Base-by-base conservation (phyloP, 208 protist genomes). In the Novymonas esmeraldas region DNA sequence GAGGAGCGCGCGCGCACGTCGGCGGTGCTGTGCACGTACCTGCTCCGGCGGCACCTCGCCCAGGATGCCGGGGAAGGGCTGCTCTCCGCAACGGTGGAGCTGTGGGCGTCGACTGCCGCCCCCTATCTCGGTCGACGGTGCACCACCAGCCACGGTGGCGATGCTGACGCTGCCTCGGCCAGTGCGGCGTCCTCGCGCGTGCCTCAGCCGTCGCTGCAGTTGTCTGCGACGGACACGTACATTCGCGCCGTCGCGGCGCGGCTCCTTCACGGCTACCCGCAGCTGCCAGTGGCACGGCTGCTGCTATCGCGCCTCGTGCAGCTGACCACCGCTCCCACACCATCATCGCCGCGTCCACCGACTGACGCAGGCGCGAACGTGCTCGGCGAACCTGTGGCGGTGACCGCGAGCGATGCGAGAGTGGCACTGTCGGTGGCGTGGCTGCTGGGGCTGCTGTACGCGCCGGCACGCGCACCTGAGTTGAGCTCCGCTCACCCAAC, bases 11-110 rank as follows among this genome's bases (percentile, higher is more conserved):
- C 38, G 5, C 69, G 69, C 33, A 41, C 28, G 28, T 49, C 45
- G 31, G 69, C 69, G 24, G 69, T 75, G 52, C 62, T 75, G 3
- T 75, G 69, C 55, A 75, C 69, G 16, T 75, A 63, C 39, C 29
- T 59, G 14, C 44, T 75, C 2, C 69, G 69, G 16, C 64, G 69
- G 31, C 62, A 75, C 56, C 60, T 75, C 20, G 45, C 16, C 29
- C 46, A 68, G 42, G 48, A 68, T 2, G 45, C 69, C 0, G 33
- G 31, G 6, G 16, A 46, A 1, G 69, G 69, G n/a, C 54, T 75
- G 54, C 69, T 75, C 42, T 24, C 42, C 24, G 58, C 46, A 34
- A 69, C 69, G 6, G 69, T 75, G 36, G 61, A 75, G 55, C 33
- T 75, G 20, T 75, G 69, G 69, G 61, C 61, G 6, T 58, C 55